These are phyloP conservation scores for Leersia perrieri DNA, from an alignment of 176 grass and related monocot species.

Conservation along the genomic window DNA sequence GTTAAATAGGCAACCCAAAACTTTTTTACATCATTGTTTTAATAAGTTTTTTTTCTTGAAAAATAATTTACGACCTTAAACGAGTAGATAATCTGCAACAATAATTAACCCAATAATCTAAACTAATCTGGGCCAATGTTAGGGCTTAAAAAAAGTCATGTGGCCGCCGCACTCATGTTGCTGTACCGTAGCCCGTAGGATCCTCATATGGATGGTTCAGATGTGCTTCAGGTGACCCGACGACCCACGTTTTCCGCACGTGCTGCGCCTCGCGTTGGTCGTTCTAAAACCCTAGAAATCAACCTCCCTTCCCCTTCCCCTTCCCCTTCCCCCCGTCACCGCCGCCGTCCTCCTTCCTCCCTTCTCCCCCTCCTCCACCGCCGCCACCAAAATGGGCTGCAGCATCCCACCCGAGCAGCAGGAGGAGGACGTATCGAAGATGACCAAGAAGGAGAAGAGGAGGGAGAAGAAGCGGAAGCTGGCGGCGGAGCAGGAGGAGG, in stretches of 20 bases:
- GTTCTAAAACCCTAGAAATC: constrained; percentile 14
- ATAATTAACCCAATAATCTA: too few species aligned
- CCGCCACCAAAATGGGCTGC: constrained; percentile 31
- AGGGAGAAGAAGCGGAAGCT: constrained; percentile 58
- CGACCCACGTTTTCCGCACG: not conserved
- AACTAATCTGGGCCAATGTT: too few species aligned
- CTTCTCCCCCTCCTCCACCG: not conserved
- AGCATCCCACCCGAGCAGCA: constrained; percentile 25
- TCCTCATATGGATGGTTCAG: not conserved
- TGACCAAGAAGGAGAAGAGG: constrained; percentile 41
- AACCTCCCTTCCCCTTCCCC: not conserved
- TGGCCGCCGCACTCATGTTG: too few species aligned
- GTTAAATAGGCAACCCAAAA: too few species aligned
- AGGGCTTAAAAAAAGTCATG: too few species aligned
- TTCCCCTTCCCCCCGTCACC: not conserved
- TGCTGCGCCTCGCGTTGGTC: not conserved
- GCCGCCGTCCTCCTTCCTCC: not conserved
- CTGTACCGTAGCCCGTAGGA: too few species aligned
- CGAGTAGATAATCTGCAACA: too few species aligned
- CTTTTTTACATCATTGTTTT: too few species aligned
- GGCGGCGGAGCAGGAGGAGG: constrained; percentile 25
- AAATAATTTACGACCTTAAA: too few species aligned
- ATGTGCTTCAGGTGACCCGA: not conserved
- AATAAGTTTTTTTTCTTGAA: too few species aligned
- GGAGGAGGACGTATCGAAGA: constrained; percentile 20